Base-by-base conservation (phyloP, 2,329 filamentous ascomycete species). In the Tolypocladium tundrense region DNA sequence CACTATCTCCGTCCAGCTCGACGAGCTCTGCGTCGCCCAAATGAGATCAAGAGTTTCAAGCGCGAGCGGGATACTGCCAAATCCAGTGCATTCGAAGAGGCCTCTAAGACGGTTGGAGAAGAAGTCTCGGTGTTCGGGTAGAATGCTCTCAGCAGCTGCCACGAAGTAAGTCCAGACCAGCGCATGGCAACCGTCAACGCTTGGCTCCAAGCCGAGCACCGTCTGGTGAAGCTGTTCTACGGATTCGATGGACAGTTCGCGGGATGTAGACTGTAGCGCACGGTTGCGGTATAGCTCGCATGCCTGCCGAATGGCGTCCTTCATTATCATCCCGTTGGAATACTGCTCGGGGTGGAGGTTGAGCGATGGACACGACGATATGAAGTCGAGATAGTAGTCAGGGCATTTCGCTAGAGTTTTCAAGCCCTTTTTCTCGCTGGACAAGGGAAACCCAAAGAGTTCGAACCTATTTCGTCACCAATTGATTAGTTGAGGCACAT, bases 161-260 rank as follows among this genome's bases (percentile, higher is more conserved):
- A 76, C 67, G 37, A 76, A 76, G 55, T 69, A 75, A 0, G 70
- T 64, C 74, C 74, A 76, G 0, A 75, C 72, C 0, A 76, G 68
- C 1, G 72, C 69, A 45, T 76, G 73, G 0, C 67, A 66, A 2
- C 73, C 72, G 4, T 67, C 66, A 0, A 64, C 67, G 1, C 65
- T 57, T 0, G 65, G 60, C 6, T 67, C 63, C 6, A 75, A 57
- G 7, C 60, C 60, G 1, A 61, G 39, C 0, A 74, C 66, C 3
- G 70, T 66, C 14, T 64, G 58, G 1, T 68, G 69, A 0, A 76
- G 59, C 24, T 65, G 61, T 24, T 73, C 71, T 0, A 75, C 60
- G 2, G 67, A 43, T 8, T 68, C 62, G 1, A 65, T 63, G 0
- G 68, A 70, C 3, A 66, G 63, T 1, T 65, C 60, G 3, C 59